Evolutionary conservation across 306 rosid genomes (phyloP), one percentile per base, ranked within the genome.

Genomic region (Abrus precatorius): DNA sequence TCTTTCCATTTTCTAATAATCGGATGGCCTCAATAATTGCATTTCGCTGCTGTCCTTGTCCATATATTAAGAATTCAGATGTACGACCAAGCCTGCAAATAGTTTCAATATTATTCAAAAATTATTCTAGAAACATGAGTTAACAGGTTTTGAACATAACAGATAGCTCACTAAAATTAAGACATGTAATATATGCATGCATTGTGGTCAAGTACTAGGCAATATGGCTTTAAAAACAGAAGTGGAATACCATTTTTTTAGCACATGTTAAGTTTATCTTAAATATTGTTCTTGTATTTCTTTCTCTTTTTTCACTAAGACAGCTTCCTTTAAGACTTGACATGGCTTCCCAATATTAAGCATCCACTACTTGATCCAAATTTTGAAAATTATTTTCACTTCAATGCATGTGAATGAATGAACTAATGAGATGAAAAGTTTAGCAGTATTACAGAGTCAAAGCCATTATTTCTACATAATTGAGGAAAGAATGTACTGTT

Each of bases 31-130:
- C 99, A 80, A 93, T 90, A 67, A 87, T 79, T 75, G 99, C 99
- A 83, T 93, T 91, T 73, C 94, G 88, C 76, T 95, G 98, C 69
- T 95, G 99, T 33, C 91, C 92, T 65, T 91, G 99, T 56, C 99
- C 99, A 80, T 95, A 95, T 81, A 95, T 90, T 62, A 89, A 86
- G 86, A 95, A 95, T 52, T 95, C 98, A 7, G 96, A 76, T 70
- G 98, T 93, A 50, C 96, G 98, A 66, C 83, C 97, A 76, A 95
- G 79, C 90, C 99, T 95, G 75, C 75, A 86, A 81, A 41, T 60
- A 53, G 72, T 72, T 27, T 29, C 43, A 73, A 73, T 59, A 50
- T 44, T 72, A 62, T 75, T 70, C 7, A 30, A 28, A 77, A 70
- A 59, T 7, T 73, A 62, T 47, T 54, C 7, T 6, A 43, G 80